These are phyloP conservation scores for Biscogniauxia mediterranea DNA, from an alignment of 2,329 filamentous ascomycete genomes.

Conservation along the genomic window DNA sequence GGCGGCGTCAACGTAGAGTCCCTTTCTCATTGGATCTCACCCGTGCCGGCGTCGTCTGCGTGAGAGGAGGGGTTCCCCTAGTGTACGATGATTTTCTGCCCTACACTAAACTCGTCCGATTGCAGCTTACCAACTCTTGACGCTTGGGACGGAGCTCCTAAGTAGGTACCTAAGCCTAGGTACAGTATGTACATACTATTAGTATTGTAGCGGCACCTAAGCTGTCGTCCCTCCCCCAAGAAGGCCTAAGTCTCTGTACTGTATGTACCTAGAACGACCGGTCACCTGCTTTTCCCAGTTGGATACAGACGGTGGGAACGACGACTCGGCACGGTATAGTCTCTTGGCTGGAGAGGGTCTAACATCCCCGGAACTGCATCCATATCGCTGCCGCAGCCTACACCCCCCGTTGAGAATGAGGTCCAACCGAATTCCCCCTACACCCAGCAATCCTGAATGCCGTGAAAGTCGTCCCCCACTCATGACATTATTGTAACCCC, in stretches of 20 bases:
- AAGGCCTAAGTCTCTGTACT: neutral
- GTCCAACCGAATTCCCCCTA: constrained; percentile 8
- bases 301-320: constrained; percentile 18
- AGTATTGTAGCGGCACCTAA: neutral
- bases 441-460: neutral
- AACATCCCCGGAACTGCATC: constrained; percentile 30
- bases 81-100: neutral
- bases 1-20: constrained; percentile 19
- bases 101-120: neutral
- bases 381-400: constrained; percentile 26
- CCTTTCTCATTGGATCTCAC: constrained; percentile 11
- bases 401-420: constrained; percentile 13
- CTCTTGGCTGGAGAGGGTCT: constrained; percentile 31
- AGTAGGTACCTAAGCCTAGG: neutral
- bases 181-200: neutral
- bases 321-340: constrained; percentile 16
- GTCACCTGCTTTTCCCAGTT: constrained; percentile 6
- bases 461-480: constrained; percentile 22
- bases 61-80: neutral
- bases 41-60: constrained; percentile 4
- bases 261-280: constrained; percentile 12
- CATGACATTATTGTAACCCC: constrained; percentile 22
- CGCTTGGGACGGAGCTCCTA: neutral
- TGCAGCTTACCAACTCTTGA: neutral
- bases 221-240: neutral